phyloP scores from a whole-genome alignment of 1,139 yeast genomes.

The Kodamaea anthophila region DNA sequence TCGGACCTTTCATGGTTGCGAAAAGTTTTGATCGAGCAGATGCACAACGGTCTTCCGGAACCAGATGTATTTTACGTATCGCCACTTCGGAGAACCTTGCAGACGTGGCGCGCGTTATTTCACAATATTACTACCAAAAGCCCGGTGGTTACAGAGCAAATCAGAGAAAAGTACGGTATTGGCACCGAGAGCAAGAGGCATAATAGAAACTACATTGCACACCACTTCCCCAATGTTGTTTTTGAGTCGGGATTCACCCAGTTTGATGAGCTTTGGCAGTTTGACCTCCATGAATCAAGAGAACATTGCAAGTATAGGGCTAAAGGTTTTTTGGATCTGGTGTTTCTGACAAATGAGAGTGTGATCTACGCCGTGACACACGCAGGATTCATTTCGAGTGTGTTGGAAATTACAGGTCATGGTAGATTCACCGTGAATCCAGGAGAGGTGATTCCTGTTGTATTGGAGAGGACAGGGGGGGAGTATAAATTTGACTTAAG shows the following conservation, averaged over 20 bases:
- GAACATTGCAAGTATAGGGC: constrained; percentile 26
- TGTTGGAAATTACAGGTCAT: constrained; percentile 25
- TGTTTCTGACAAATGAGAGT: constrained; percentile 22
- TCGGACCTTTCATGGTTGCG: constrained; percentile 13
- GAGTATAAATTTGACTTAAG: constrained; percentile 6
- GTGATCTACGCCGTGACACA: constrained; percentile 32
- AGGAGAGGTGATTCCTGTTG: constrained; percentile 16
- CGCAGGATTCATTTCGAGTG: constrained; percentile 27
- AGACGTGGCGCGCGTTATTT: constrained; percentile 31
- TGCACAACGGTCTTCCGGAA: constrained; percentile 19
- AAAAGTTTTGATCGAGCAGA: constrained; percentile 2
- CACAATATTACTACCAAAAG: constrained; percentile 14
- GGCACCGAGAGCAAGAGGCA: constrained; percentile 33
- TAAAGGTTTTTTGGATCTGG: constrained; percentile 22
- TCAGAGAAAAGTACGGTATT: constrained; percentile 35
- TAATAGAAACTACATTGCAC: constrained; percentile 17
- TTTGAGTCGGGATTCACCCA: constrained; percentile 27
- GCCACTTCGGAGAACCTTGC: constrained; percentile 30
- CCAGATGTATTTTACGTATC: constrained; percentile 29
- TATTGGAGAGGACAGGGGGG: constrained; percentile 9
- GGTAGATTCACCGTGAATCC: constrained; percentile 12
- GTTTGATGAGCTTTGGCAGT: constrained; percentile 24
- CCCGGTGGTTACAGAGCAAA: constrained; percentile 22
- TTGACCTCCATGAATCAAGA: constrained; percentile 19
- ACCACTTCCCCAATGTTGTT: constrained; percentile 18